phyloP scores from a whole-genome alignment of 2,329 filamentous ascomycete genomes.

The Tetracladium maxilliforme region DNA sequence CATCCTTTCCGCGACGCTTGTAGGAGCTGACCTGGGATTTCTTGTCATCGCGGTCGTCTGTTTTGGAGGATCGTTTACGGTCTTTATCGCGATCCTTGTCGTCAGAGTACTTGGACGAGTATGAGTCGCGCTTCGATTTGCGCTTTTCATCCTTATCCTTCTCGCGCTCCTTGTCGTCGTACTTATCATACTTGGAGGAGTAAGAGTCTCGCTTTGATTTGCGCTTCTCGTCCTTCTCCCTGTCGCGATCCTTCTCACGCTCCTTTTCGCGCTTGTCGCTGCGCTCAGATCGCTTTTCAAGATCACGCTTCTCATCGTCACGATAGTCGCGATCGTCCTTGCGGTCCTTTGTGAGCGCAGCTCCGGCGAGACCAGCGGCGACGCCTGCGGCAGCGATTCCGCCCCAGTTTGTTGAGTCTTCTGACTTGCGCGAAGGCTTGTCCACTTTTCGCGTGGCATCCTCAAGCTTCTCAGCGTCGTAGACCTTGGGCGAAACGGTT shows the following conservation, averaged over 20 bases:
- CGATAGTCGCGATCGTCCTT: constrained; percentile 6
- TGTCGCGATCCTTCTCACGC: constrained; percentile 12
- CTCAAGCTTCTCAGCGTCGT: constrained; percentile 25
- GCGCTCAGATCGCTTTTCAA: constrained; percentile 6
- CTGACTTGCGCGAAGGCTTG: constrained; percentile 19
- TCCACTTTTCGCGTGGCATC: constrained; percentile 9
- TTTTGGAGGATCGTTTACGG: not conserved
- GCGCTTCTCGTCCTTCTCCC: constrained; percentile 10
- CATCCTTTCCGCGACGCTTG: constrained; percentile 2
- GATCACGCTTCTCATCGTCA: constrained; percentile 7
- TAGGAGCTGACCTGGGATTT: no score
- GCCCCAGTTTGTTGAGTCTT: constrained; percentile 11
- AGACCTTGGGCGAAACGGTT: constrained; percentile 56
- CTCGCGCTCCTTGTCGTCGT: constrained; percentile 1
- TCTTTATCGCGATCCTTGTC: not conserved
- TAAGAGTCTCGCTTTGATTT: constrained; percentile 18
- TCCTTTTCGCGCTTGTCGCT: constrained; percentile 12
- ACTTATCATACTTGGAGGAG: constrained; percentile 3
- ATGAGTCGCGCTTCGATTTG: constrained; percentile 2
- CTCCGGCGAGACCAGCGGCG: constrained; percentile 32
- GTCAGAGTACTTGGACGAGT: constrained; percentile 5
- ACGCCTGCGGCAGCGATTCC: constrained; percentile 30
- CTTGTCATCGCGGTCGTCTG: not conserved
- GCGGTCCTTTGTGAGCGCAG: constrained; percentile 24
- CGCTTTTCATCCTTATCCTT: constrained; percentile 1